phyloP scores from a whole-genome alignment of 805 yeast species.

The Candida pini region DNA sequence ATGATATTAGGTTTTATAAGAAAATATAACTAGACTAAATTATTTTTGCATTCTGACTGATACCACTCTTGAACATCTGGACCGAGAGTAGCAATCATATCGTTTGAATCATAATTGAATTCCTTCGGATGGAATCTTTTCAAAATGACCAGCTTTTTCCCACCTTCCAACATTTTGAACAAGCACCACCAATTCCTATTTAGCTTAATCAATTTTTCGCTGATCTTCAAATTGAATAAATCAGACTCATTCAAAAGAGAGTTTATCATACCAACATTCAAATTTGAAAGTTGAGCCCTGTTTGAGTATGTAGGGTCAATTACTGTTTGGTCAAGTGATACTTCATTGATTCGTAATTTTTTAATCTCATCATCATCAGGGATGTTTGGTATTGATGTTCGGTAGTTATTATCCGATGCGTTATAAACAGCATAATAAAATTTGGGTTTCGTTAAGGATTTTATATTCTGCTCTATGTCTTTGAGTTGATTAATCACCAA shows the following conservation, averaged over 20 bases:
- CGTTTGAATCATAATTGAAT: slow-evolving; percentile 13
- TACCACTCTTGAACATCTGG: slow-evolving; percentile 22
- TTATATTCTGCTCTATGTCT: slow-evolving; percentile 14
- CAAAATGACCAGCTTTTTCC: slow-evolving; percentile 15
- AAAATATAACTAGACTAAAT: background rate
- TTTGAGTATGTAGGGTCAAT: slow-evolving; percentile 3
- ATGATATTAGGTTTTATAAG: too few relatives aligned
- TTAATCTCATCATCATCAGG: slow-evolving; percentile 20
- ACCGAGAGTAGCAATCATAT: slow-evolving; percentile 19
- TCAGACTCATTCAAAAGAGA: slow-evolving; percentile 11
- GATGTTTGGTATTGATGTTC: slow-evolving; percentile 25
- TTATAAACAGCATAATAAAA: slow-evolving; percentile 23
- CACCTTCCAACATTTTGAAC: slow-evolving; percentile 7
- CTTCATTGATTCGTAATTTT: slow-evolving; percentile 6
- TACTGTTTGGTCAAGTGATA: slow-evolving; percentile 1
- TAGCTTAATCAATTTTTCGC: slow-evolving; percentile 20
- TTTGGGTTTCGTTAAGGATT: slow-evolving; percentile 5
- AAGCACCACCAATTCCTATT: slow-evolving; percentile 25
- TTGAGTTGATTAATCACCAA: slow-evolving; percentile 21
- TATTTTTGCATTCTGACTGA: too few relatives aligned
- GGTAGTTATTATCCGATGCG: slow-evolving; percentile 10
- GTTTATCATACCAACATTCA: slow-evolving; percentile 16
- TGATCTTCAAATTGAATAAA: slow-evolving; percentile 8
- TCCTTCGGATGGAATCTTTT: slow-evolving; percentile 13
- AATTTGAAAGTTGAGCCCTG: slow-evolving; percentile 13